phyloP scores from a whole-genome alignment of 345 rosid genomes.

The Ceriops zippeliana region DNA sequence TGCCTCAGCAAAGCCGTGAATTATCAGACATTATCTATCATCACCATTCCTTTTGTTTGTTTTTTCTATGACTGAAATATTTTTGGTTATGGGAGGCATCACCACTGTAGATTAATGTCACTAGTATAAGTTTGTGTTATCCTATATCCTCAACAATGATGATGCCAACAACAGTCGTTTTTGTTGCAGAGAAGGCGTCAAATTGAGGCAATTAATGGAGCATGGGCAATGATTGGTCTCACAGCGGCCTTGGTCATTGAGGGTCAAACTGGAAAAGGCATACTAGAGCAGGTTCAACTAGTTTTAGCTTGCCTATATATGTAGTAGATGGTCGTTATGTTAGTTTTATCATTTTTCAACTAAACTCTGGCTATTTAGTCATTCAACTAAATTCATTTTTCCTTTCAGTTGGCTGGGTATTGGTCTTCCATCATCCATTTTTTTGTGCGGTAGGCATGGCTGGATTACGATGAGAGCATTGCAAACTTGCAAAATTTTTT shows the following conservation, averaged over 20 bases:
- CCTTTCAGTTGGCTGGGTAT: slow-evolving; percentile 69
- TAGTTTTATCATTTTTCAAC: not conserved
- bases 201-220: slow-evolving; percentile 89
- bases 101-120: too few relatives aligned
- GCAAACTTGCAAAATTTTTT: not conserved
- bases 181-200: slow-evolving; percentile 56
- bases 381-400: slow-evolving; percentile 15
- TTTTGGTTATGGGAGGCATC: not conserved
- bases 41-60: not conserved
- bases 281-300: slow-evolving; percentile 57
- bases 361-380: not conserved
- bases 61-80: not conserved
- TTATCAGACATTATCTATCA: not conserved
- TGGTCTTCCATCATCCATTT: slow-evolving; percentile 44
- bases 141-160: not conserved
- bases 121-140: too few relatives aligned
- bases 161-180: slow-evolving; percentile 3
- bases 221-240: slow-evolving; percentile 94
- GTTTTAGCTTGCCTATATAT: not conserved
- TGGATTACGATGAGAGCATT: not conserved
- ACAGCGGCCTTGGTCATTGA: slow-evolving; percentile 70
- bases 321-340: not conserved
- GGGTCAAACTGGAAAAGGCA: slow-evolving; percentile 72
- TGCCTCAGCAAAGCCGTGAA: not conserved
- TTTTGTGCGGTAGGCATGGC: slow-evolving; percentile 29